Conservation (phyloP, 2,329 filamentous ascomycete genomes). For the Periconia digitata region DNA sequence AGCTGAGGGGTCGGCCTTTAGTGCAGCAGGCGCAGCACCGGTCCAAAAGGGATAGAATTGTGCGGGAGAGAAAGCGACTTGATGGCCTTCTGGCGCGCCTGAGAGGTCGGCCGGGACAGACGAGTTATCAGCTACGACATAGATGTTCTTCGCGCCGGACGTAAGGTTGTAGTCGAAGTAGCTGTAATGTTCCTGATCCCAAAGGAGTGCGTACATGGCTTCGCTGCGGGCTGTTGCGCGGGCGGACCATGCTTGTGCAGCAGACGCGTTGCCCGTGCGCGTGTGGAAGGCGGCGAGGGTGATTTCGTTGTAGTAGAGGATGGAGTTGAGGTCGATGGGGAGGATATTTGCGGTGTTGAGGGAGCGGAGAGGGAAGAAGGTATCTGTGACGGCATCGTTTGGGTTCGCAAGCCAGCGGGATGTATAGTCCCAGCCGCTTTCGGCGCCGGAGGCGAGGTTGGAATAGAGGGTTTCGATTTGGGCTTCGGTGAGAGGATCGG, state of each 20-base stretch:
- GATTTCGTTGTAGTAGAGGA: conserved; percentile 67
- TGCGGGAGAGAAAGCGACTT: conserved; percentile 60
- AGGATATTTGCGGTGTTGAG: conserved; percentile 62
- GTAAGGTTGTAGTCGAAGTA: conserved; percentile 73
- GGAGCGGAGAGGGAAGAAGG: conserved; percentile 66
- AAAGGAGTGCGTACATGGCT: conserved; percentile 65
- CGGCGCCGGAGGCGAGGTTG: conserved; percentile 66
- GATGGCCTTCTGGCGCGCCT: conserved; percentile 56
- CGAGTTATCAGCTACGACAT: conserved; percentile 49
- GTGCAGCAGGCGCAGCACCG: conserved; percentile 59
- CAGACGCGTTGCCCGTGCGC: conserved; percentile 53
- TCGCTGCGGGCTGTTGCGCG: conserved; percentile 58
- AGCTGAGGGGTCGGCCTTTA: conserved; percentile 62
- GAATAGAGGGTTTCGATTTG: conserved; percentile 59
- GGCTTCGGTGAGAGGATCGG: conserved; percentile 53
- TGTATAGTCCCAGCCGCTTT: conserved; percentile 67
- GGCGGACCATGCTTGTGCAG: conserved; percentile 53
- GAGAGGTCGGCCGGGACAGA: conserved; percentile 39
- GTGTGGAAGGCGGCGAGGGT: conserved; percentile 60
- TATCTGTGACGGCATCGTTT: conserved; percentile 59
- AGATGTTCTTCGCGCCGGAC: conserved; percentile 58
- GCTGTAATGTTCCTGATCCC: conserved; percentile 63
- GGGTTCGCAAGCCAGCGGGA: conserved; percentile 62
- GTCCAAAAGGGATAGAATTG: conserved; percentile 73
- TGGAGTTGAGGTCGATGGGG: conserved; percentile 68